Percentiles rank a stretch among this genome's conserved stretches.
Evolutionary conservation across 2,329 filamentous ascomycete genomes (phyloP).

Genomic region (Colletotrichum sp.): DNA sequence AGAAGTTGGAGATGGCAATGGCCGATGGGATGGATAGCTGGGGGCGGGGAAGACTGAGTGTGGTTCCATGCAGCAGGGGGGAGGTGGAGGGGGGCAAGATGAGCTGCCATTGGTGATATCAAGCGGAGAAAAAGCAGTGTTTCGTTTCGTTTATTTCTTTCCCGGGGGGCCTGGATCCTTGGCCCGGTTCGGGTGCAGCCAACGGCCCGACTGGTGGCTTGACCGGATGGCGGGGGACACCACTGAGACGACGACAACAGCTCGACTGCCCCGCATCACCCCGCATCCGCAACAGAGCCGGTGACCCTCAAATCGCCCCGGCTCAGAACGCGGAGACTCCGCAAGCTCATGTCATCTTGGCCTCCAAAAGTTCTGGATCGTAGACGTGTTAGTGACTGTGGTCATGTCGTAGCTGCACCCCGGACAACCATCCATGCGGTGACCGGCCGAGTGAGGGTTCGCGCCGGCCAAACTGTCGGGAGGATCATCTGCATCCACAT

Average conservation of each 20-base stretch:
- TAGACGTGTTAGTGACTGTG: background rate
- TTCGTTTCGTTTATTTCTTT: background rate
- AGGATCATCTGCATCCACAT: background rate
- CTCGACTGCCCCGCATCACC: constrained; percentile 9
- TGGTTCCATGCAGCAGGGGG: background rate
- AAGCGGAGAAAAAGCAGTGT: background rate
- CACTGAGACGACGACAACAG: background rate
- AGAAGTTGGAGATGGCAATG: background rate
- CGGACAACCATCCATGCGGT: background rate
- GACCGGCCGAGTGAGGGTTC: background rate
- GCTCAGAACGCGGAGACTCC: constrained; percentile 7
- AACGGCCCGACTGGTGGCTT: constrained; percentile 22
- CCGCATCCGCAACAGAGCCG: constrained; percentile 1
- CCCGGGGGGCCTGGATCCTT: background rate
- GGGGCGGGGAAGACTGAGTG: background rate
- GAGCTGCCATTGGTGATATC: background rate
- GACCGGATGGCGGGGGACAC: constrained; percentile 13
- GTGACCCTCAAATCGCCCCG: background rate
- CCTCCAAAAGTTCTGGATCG: background rate
- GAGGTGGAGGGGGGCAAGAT: background rate
- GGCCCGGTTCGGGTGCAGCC: background rate
- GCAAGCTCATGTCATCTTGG: background rate
- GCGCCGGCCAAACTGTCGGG: constrained; percentile 4
- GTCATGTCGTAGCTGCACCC: background rate
- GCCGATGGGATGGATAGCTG: background rate